phyloP scores from a whole-genome alignment of 2,329 filamentous ascomycete genomes.

The Phyllosticta capitalensis region DNA sequence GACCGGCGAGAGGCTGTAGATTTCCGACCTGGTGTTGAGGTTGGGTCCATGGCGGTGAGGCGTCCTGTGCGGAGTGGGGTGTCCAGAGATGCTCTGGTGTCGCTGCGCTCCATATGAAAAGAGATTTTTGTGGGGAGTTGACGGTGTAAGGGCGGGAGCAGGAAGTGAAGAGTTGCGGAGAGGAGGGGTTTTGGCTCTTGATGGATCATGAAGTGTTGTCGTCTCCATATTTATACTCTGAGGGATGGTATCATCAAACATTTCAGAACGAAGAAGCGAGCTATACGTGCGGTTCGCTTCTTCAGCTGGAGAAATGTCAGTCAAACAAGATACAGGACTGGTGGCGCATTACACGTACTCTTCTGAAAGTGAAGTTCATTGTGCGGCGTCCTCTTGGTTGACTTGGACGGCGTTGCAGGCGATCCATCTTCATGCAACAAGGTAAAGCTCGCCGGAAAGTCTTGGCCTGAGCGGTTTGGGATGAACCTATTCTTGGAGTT shows the following conservation, averaged over 20 bases:
- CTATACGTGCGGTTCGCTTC: slow-evolving; percentile 94
- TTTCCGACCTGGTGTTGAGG: slow-evolving; percentile 78
- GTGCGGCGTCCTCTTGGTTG: slow-evolving; percentile 75
- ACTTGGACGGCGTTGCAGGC: slow-evolving; percentile 78
- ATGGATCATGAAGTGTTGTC: slow-evolving; percentile 51
- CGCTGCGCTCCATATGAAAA: slow-evolving; percentile 80
- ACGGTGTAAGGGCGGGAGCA: slow-evolving; percentile 68
- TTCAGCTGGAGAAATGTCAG: slow-evolving; percentile 50
- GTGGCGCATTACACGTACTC: slow-evolving; percentile 35
- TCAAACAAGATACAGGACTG: neutral
- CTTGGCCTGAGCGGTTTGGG: slow-evolving; percentile 84
- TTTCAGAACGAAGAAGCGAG: slow-evolving; percentile 73
- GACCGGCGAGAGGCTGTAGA: slow-evolving; percentile 92
- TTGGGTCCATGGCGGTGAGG: slow-evolving; percentile 83
- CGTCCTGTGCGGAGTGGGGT: slow-evolving; percentile 80
- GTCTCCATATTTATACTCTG: slow-evolving; percentile 60
- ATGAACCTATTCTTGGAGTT: slow-evolving; percentile 62
- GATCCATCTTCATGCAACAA: slow-evolving; percentile 87
- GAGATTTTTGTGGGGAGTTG: slow-evolving; percentile 93
- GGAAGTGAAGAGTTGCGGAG: slow-evolving; percentile 54
- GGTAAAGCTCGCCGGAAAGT: slow-evolving; percentile 86
- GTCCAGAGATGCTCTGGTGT: slow-evolving; percentile 52
- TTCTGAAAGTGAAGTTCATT: slow-evolving; percentile 91
- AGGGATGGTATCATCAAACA: slow-evolving; percentile 85
- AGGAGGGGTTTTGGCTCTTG: slow-evolving; percentile 73